Base-by-base conservation (phyloP, 345 rosid species). In the Boechera divaricarpa region DNA sequence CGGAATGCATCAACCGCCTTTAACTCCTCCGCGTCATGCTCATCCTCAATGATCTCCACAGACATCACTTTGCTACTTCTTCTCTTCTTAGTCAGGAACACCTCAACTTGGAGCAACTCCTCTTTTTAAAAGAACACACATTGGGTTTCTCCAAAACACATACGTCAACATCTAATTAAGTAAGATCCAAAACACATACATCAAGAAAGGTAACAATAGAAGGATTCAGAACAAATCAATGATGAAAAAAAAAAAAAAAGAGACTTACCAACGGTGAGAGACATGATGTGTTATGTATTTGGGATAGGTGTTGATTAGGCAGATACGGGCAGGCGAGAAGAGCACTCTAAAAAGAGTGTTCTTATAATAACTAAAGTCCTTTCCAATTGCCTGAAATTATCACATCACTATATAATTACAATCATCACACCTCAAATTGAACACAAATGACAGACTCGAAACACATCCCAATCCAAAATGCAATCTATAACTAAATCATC, bases 1-100 rank as follows among this genome's bases (percentile, higher is more conserved):
- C 96, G 90, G 39, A 93, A 84, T 59, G 92, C 89, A 60, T 89
- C 97, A n/a, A 93, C 97, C 0, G 83, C 87, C 76, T 87, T 80
- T 54, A 78, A 35, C 78, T 93, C 97, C 77, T 90, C 90, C 0
- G 82, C 82, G 59, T 92, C 90, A 53, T 82, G 96, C 65, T 48
- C 70, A 69, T 76, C 74, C 63, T 78, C 86, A 31, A 31, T 91
- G 39, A 91, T 92, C 70, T 87, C 85, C 39, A 87, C 26, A 7
- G 97, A 84, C 84, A 85, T 75, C 35, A 91, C 89, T 68, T 83
- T 88, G 74, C 91, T 85, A 75, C 96, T 91, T 70, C 90, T 87
- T 80, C 89, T 85, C 36, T 85, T 89, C 67, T 81, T 88, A 0
- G 83, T 78, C 42, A 63, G 10, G 98, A 91, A 73, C 84, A 76